Conservation (phyloP, 1,139 yeast genomes). For the Yamadazyma oceani region DNA sequence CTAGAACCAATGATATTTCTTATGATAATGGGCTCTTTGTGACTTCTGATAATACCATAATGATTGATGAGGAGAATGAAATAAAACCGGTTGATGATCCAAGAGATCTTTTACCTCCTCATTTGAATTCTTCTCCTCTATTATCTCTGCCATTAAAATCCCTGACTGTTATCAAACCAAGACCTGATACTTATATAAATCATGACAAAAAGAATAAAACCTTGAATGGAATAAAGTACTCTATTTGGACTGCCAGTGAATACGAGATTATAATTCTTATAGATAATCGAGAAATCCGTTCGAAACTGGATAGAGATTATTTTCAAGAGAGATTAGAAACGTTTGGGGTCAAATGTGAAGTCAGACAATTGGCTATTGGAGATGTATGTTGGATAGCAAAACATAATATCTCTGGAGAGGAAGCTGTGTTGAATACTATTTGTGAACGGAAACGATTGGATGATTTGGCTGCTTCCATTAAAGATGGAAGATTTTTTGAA, state of each 20-base stretch:
- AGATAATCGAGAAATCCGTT: slow-evolving; percentile 79
- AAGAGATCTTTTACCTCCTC: slow-evolving; percentile 11
- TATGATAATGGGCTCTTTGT: slow-evolving; percentile 37
- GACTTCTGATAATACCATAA: slow-evolving; percentile 21
- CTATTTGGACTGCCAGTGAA: slow-evolving; percentile 38
- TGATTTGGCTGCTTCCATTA: slow-evolving; percentile 79
- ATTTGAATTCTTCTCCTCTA: slow-evolving; percentile 11
- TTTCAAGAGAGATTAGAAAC: slow-evolving; percentile 55
- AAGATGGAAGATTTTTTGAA: slow-evolving; percentile 84
- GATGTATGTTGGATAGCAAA: slow-evolving; percentile 90
- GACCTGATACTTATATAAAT: too few relatives aligned
- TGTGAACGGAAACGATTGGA: slow-evolving; percentile 88
- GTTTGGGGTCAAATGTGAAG: slow-evolving; percentile 53
- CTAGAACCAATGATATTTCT: slow-evolving; percentile 22
- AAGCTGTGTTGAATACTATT: slow-evolving; percentile 74
- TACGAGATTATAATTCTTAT: slow-evolving; percentile 64
- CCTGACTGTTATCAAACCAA: neutral
- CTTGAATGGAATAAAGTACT: slow-evolving; percentile 29
- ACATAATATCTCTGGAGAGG: slow-evolving; percentile 54
- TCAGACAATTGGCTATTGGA: slow-evolving; percentile 70
- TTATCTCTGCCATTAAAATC: slow-evolving; percentile 1
- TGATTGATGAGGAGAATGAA: slow-evolving; percentile 7
- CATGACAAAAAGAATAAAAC: slow-evolving; percentile 28
- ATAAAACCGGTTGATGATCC: slow-evolving; percentile 12
- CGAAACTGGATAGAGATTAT: slow-evolving; percentile 61